phyloP scores from a whole-genome alignment of 257 asterid genomes.

The Ilex asprella region DNA sequence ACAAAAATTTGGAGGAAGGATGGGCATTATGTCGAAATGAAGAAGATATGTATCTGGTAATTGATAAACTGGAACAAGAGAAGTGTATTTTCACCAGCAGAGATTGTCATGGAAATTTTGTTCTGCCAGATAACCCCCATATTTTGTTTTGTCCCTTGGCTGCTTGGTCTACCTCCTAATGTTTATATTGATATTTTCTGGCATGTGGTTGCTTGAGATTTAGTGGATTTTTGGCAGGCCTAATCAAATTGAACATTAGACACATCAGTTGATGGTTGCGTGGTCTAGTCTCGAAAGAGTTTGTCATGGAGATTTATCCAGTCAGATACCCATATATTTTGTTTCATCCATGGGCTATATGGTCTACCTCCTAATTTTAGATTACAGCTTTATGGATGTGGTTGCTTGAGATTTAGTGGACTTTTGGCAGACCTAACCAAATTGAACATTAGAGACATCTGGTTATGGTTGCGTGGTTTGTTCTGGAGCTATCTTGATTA shows the following conservation, averaged over 20 bases:
- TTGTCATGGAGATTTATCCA: too few species aligned
- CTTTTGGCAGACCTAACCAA: neutral
- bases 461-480: slow-evolving; percentile 14
- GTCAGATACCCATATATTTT: too few species aligned
- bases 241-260: neutral
- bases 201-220: neutral
- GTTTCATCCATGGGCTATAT: too few species aligned
- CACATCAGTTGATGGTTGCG: neutral
- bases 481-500: slow-evolving; percentile 13
- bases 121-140: too few species aligned
- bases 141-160: neutral
- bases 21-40: neutral
- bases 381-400: too few species aligned
- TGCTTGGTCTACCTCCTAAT: neutral
- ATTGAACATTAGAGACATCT: slow-evolving; percentile 7
- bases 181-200: neutral
- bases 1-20: neutral
- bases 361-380: too few species aligned
- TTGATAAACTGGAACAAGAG: too few species aligned
- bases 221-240: neutral
- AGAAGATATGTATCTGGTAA: too few species aligned
- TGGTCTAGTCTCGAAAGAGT: too few species aligned
- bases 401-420: neutral
- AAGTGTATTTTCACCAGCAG: too few species aligned
- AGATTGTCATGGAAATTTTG: too few species aligned